Conservation (phyloP, 306 rosid genomes). For the Corylus americana region DNA sequence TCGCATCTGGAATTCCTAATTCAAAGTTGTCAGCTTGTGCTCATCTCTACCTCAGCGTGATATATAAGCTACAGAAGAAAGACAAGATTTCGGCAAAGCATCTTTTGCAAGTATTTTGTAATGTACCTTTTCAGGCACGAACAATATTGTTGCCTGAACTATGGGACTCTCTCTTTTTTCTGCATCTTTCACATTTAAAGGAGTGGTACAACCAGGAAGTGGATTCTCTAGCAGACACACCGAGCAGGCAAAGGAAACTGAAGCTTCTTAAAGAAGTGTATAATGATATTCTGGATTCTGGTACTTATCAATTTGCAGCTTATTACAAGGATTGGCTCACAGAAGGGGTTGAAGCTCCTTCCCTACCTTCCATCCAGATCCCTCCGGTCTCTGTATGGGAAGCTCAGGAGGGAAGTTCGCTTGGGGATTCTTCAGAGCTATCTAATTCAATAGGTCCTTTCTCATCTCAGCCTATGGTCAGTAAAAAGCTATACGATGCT, state of each 20-base stretch:
- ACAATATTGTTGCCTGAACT: slow-evolving; percentile 63
- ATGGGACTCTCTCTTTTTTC: slow-evolving; percentile 74
- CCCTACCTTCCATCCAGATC: slow-evolving; percentile 54
- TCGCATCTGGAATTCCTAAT: slow-evolving; percentile 58
- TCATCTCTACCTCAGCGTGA: slow-evolving; percentile 86
- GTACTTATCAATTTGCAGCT: slow-evolving; percentile 37
- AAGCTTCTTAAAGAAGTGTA: slow-evolving; percentile 54
- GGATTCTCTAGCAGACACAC: slow-evolving; percentile 39
- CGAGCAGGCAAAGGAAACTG: slow-evolving; percentile 46
- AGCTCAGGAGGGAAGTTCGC: slow-evolving; percentile 41
- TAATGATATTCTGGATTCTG: not conserved
- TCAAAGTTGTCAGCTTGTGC: slow-evolving; percentile 77
- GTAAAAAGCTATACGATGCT: slow-evolving; percentile 70
- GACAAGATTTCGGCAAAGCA: slow-evolving; percentile 69
- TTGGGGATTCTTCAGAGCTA: slow-evolving; percentile 46
- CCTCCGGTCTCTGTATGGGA: slow-evolving; percentile 47
- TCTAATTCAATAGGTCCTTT: slow-evolving; percentile 47
- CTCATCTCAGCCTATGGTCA: slow-evolving; percentile 70
- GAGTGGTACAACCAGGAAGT: slow-evolving; percentile 63
- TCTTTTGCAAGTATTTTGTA: slow-evolving; percentile 79
- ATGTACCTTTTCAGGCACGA: slow-evolving; percentile 69
- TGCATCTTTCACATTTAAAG: slow-evolving; percentile 66
- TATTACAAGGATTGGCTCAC: slow-evolving; percentile 60
- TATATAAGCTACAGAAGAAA: slow-evolving; percentile 59
- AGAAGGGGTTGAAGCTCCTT: slow-evolving; percentile 69